phyloP scores from a whole-genome alignment of 139 green algal species.

The Desmodesmus armatus region DNA sequence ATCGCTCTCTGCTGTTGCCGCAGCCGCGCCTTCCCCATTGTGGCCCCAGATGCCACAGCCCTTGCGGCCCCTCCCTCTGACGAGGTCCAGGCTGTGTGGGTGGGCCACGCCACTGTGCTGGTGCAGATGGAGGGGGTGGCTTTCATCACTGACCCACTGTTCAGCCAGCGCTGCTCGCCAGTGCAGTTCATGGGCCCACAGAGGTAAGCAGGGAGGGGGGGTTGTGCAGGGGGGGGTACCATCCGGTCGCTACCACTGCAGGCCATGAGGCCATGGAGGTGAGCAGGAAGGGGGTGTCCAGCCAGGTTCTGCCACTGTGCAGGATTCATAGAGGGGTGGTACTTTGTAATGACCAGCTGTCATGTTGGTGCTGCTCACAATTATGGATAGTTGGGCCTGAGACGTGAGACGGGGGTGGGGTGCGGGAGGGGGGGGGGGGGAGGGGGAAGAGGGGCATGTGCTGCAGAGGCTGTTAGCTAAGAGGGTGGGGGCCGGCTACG shows the following conservation, averaged over 20 bases:
- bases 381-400: too few species aligned
- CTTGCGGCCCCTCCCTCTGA: background rate
- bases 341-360: too few species aligned
- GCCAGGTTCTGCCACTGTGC: too few species aligned
- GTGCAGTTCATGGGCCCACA: slow-evolving; percentile 64
- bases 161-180: slow-evolving; percentile 65
- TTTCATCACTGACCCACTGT: slow-evolving; percentile 85
- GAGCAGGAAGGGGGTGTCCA: background rate
- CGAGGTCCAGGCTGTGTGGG: slow-evolving; percentile 46
- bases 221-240: background rate
- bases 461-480: too few species aligned
- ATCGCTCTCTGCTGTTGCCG: background rate
- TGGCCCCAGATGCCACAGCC: slow-evolving; percentile 14
- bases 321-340: background rate
- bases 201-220: slow-evolving; percentile 29
- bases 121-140: slow-evolving; percentile 75
- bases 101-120: slow-evolving; percentile 79
- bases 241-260: background rate
- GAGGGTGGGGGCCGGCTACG: too few species aligned
- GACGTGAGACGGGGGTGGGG: too few species aligned
- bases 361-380: too few species aligned
- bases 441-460: background rate
- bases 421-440: background rate
- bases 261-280: background rate
- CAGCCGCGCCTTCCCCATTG: slow-evolving; percentile 39